These are phyloP conservation scores for Voacanga thouarsii DNA, from an alignment of 257 asterid species.

Conservation along the genomic window DNA sequence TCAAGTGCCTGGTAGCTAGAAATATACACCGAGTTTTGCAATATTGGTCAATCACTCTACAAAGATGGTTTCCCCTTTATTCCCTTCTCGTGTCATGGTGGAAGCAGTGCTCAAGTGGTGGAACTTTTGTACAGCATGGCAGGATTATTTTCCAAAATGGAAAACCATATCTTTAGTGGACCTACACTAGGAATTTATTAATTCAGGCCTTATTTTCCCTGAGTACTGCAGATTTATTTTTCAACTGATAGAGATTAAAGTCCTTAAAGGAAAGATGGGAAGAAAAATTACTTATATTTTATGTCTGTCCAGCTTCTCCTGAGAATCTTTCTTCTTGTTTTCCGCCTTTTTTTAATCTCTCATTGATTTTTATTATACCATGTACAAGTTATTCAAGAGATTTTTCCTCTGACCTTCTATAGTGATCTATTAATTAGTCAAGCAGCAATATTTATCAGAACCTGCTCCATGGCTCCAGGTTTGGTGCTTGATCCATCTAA, in stretches of 20 bases:
- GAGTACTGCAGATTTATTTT: neutral
- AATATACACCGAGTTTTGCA: slow-evolving; percentile 6
- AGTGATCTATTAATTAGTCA: neutral
- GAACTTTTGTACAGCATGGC: neutral
- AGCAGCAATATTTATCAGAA: slow-evolving; percentile 8
- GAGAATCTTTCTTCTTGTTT: neutral
- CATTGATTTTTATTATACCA: neutral
- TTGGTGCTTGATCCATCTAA: slow-evolving; percentile 61
- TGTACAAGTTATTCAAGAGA: neutral
- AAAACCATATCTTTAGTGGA: neutral
- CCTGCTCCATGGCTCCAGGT: slow-evolving; percentile 37
- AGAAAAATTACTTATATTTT: no score
- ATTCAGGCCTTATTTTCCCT: neutral
- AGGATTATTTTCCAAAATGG: neutral
- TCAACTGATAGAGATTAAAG: neutral
- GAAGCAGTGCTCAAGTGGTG: neutral
- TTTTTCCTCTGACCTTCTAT: neutral
- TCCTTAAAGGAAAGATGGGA: neutral
- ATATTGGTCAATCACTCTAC: neutral
- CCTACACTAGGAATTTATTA: neutral
- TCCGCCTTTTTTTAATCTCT: neutral
- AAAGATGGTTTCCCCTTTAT: neutral
- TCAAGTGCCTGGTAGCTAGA: neutral
- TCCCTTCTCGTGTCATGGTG: neutral
- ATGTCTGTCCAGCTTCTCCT: neutral